Evolutionary conservation across 225 moss, liverwort and hornwort species (phyloP).

Genomic region (Straminergon stramineum): DNA sequence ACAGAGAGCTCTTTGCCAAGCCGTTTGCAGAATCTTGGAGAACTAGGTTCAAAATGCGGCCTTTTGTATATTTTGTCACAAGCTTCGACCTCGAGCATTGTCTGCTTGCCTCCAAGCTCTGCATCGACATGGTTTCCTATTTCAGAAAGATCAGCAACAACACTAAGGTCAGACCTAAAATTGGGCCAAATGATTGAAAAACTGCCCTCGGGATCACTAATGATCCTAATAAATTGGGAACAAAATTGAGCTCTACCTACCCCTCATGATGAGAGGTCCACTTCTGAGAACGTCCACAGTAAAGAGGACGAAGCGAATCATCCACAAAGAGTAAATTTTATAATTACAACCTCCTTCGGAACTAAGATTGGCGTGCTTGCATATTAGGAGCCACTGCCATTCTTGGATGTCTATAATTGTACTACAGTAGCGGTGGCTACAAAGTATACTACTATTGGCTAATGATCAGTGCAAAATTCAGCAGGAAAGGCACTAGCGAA

Average conservation of each 20-base stretch:
- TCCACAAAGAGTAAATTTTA: neutral
- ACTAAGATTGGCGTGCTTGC: neutral
- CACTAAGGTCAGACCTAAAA: constrained; percentile 2
- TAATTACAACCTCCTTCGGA: neutral
- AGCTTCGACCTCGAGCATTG: constrained; percentile 9
- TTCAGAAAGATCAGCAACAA: constrained; percentile 17
- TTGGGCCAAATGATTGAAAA: neutral
- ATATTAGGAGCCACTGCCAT: neutral
- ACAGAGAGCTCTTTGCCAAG: constrained; percentile 64
- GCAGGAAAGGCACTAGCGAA: neutral
- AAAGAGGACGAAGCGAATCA: neutral
- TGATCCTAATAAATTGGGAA: neutral
- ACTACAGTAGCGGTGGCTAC: neutral
- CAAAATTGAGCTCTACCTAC: neutral
- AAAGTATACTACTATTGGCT: neutral
- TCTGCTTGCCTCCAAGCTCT: constrained; percentile 28
- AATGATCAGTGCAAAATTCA: neutral
- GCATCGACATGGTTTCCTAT: constrained; percentile 13
- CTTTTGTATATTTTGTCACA: constrained; percentile 36
- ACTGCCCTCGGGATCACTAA: neutral
- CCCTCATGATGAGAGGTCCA: neutral
- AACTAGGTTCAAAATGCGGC: constrained; percentile 37
- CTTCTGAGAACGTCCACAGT: neutral
- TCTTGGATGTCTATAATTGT: neutral
- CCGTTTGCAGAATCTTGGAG: constrained; percentile 57